Conservation (phyloP, 1,139 yeast species). For the Citeromyces hawaiiensis region DNA sequence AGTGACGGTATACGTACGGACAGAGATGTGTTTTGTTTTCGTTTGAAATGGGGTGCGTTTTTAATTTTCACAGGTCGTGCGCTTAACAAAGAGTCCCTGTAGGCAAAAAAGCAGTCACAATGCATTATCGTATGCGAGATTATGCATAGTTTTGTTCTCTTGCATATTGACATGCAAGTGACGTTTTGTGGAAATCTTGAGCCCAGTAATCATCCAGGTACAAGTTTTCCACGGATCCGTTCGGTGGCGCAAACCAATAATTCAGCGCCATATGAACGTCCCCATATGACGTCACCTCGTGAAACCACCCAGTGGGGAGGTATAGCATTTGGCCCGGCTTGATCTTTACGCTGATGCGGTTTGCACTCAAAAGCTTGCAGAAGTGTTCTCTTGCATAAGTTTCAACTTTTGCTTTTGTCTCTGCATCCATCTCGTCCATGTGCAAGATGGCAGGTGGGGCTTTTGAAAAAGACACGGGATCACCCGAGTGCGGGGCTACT, state of each 20-base stretch:
- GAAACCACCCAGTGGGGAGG: conserved; percentile 73
- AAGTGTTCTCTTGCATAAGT: conserved; percentile 20
- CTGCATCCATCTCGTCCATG: conserved; percentile 31
- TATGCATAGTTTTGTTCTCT: not conserved
- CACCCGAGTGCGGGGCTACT: conserved; percentile 15
- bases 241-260: conserved; percentile 66
- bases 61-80: too few relatives aligned
- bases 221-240: conserved; percentile 18
- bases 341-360: conserved; percentile 28
- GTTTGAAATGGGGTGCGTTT: too few relatives aligned
- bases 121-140: conserved; percentile 1
- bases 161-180: conserved; percentile 10
- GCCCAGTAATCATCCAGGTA: conserved; percentile 39
- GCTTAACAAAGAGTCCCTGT: not conserved
- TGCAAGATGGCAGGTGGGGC: conserved; percentile 54
- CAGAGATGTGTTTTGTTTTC: not conserved
- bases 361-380: conserved; percentile 32
- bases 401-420: conserved; percentile 16
- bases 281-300: conserved; percentile 64
- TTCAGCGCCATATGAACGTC: conserved; percentile 48
- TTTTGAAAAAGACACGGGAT: conserved; percentile 58
- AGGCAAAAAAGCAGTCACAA: not conserved
- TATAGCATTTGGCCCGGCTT: conserved; percentile 55
- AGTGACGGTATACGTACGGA: not conserved
- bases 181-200: conserved; percentile 30